These are phyloP conservation scores for Chaetomium sp. DNA, from an alignment of 2,329 filamentous ascomycete species.

Conservation along the genomic window DNA sequence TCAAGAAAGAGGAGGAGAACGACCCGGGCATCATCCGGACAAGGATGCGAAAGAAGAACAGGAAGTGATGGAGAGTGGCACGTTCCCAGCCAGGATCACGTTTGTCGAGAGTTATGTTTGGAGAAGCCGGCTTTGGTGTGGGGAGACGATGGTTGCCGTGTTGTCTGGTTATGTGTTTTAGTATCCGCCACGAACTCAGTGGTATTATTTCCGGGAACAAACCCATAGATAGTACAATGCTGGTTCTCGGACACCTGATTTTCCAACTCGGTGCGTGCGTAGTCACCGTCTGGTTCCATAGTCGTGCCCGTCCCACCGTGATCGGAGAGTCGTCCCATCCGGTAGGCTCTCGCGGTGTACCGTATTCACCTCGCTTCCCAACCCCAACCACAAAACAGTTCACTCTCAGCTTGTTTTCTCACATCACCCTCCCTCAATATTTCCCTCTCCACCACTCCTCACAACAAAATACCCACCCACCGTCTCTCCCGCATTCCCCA, in stretches of 20 bases:
- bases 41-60: conserved; percentile 21
- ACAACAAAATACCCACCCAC: conserved; percentile 73
- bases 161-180: conserved; percentile 8
- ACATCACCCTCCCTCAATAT: neutral
- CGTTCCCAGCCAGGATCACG: neutral
- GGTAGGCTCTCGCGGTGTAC: too few species aligned
- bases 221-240: conserved; percentile 2
- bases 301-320: too few species aligned
- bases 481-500: conserved; percentile 58
- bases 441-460: conserved; percentile 42
- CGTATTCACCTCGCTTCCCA: too few species aligned
- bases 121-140: neutral
- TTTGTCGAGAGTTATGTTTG: neutral
- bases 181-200: conserved; percentile 1
- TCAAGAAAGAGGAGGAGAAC: conserved; percentile 16
- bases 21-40: conserved; percentile 22
- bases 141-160: neutral
- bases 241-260: neutral
- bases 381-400: too few species aligned
- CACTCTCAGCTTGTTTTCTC: neutral
- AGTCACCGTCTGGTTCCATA: too few species aligned
- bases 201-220: conserved; percentile 3
- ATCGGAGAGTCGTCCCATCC: too few species aligned
- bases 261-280: too few species aligned
- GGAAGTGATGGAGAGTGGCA: conserved; percentile 15